phyloP scores from a whole-genome alignment of 73 alveolate species.

The Durusdinium trenchii region DNA sequence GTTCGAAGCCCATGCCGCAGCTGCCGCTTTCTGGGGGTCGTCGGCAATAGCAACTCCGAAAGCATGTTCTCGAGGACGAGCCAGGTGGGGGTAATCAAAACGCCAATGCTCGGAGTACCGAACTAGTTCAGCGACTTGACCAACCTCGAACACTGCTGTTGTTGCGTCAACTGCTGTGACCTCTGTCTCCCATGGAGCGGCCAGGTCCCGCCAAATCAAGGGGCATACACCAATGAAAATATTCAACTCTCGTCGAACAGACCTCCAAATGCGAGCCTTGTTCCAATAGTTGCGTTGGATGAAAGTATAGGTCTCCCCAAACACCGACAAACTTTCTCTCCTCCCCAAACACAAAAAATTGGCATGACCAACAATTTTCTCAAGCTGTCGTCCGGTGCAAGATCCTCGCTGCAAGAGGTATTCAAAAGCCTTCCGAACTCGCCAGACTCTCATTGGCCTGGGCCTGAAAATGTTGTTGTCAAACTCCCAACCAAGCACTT shows the following conservation, averaged over 20 bases:
- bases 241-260: background rate
- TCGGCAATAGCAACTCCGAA: background rate
- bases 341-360: background rate
- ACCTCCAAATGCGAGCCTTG: background rate
- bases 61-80: background rate
- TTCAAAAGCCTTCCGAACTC: background rate
- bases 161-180: slow-evolving; percentile 17
- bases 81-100: background rate
- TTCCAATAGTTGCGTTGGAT: background rate
- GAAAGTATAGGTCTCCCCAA: background rate
- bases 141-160: background rate
- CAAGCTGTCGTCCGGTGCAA: background rate
- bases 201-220: slow-evolving; percentile 17
- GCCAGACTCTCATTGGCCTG: slow-evolving; percentile 11
- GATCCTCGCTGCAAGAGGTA: background rate
- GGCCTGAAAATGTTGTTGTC: background rate
- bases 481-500: background rate
- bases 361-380: background rate
- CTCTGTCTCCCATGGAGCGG: background rate
- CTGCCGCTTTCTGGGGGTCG: background rate
- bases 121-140: background rate
- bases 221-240: background rate
- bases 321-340: background rate
- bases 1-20: background rate
- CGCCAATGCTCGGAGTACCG: background rate